These are phyloP conservation scores for Spizellomyces punctatus DNA, from an alignment of 192 early-diverging fungal species.

Conservation along the genomic window DNA sequence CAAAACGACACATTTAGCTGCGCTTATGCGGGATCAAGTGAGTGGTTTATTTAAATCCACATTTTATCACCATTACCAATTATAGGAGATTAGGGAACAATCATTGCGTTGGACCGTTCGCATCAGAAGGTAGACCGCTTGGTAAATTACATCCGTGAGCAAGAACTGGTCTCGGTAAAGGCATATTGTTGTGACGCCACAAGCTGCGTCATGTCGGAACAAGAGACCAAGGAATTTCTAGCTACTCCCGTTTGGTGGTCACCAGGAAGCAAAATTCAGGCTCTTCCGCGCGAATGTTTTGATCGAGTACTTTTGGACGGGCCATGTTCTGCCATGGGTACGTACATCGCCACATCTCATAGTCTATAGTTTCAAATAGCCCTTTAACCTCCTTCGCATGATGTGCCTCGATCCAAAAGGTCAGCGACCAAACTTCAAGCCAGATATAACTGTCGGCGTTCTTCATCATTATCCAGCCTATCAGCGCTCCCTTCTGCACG, in stretches of 20 bases:
- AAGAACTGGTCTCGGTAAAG: not conserved
- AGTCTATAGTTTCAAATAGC: too few species aligned
- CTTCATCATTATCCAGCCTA: conserved; percentile 8
- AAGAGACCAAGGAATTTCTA: conserved; percentile 7
- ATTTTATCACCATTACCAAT: not conserved
- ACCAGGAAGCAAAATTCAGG: conserved; percentile 8
- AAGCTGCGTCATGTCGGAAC: conserved; percentile 20
- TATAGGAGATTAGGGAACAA: conserved; percentile 8
- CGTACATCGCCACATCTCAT: not conserved
- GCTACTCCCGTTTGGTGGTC: conserved; percentile 1
- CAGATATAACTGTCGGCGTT: conserved; percentile 1
- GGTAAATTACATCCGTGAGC: not conserved
- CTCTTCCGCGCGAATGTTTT: conserved; percentile 25
- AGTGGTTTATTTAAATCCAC: not conserved
- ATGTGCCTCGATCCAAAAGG: conserved; percentile 1
- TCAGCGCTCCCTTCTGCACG: conserved; percentile 69
- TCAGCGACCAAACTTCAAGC: conserved; percentile 20
- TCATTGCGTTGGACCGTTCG: conserved; percentile 29
- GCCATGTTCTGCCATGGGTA: conserved; percentile 23
- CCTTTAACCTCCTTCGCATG: too few species aligned
- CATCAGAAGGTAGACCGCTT: conserved; percentile 12
- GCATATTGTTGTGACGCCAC: conserved; percentile 25
- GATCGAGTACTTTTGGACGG: conserved; percentile 24
- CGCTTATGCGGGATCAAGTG: conserved; percentile 15
- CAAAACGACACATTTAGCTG: conserved; percentile 24